Evolutionary conservation across 1,284 basidiomycete genomes (phyloP).

Genomic region (Cerioporus squamosus): DNA sequence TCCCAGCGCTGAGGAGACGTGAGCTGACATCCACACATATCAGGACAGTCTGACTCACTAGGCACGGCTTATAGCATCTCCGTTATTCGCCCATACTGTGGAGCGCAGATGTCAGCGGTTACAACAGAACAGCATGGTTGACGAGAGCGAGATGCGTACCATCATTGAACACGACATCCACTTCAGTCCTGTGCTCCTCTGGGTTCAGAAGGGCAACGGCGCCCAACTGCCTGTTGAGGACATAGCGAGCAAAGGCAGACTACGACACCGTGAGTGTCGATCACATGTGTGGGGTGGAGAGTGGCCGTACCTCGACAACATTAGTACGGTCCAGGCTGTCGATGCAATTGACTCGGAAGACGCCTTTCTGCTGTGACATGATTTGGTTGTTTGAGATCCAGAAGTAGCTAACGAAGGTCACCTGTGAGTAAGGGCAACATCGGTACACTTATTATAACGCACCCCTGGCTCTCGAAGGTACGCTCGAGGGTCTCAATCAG

Average conservation of each 20-base stretch:
- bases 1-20: conserved; percentile 66
- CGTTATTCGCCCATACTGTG: conserved; percentile 95
- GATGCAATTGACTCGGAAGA: conserved; percentile 90
- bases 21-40: conserved; percentile 11
- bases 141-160: conserved; percentile 45
- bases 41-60: conserved; percentile 62
- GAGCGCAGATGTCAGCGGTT: conserved; percentile 60
- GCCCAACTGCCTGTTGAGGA: conserved; percentile 81
- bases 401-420: conserved; percentile 60
- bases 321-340: conserved; percentile 94
- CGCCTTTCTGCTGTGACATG: conserved; percentile 83
- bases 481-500: conserved; percentile 74
- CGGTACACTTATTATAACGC: conserved; percentile 15
- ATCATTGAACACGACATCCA: conserved; percentile 87
- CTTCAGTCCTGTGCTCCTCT: conserved; percentile 53
- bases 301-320: conserved; percentile 70
- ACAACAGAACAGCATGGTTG: conserved; percentile 89
- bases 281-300: not conserved
- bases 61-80: conserved; percentile 84
- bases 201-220: conserved; percentile 74
- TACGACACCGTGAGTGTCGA: conserved; percentile 12
- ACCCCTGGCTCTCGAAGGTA: conserved; percentile 81
- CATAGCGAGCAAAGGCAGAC: conserved; percentile 88
- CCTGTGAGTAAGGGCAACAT: no score
- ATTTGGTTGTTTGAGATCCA: conserved; percentile 80